Evolutionary conservation across 2,329 filamentous ascomycete species (phyloP).

Genomic region (Fusarium zealandicum): DNA sequence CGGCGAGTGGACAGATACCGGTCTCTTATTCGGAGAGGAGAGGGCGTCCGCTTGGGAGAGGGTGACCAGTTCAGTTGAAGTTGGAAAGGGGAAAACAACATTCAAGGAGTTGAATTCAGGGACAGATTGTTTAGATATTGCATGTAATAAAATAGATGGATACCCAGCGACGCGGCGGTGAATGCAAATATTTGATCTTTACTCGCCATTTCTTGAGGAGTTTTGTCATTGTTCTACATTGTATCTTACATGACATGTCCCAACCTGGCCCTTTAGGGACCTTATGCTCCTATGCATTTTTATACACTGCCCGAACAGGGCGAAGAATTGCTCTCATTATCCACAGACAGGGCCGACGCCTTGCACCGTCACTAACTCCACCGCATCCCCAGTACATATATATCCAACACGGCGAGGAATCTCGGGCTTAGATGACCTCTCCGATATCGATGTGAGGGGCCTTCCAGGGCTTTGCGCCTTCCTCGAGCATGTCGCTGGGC

Average conservation of each 20-base stretch:
- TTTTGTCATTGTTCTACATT: constrained; percentile 49
- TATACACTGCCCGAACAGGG: constrained; percentile 43
- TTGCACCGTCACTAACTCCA: constrained; percentile 23
- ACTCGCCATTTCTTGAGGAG: constrained; percentile 37
- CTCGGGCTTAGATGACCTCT: constrained; percentile 64
- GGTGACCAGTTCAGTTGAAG: constrained; percentile 69
- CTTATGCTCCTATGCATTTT: constrained; percentile 41
- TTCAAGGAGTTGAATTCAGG: not conserved
- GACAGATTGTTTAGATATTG: not conserved
- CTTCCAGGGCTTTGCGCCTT: constrained; percentile 68
- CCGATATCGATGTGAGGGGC: constrained; percentile 74
- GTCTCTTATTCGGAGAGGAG: constrained; percentile 57
- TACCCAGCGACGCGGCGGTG: constrained; percentile 26
- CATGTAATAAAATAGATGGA: constrained; percentile 14
- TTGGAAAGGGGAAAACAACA: constrained; percentile 1
- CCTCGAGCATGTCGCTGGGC: constrained; percentile 73
- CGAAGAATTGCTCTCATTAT: constrained; percentile 41
- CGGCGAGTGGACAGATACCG: constrained; percentile 53
- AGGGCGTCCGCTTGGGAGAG: constrained; percentile 64
- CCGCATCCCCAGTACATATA: constrained; percentile 28
- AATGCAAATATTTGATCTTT: constrained; percentile 36
- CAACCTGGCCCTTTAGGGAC: constrained; percentile 31
- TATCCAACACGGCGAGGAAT: constrained; percentile 16
- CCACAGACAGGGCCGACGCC: constrained; percentile 31
- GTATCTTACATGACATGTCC: constrained; percentile 49